Evolutionary conservation across 2,329 filamentous ascomycete genomes (phyloP).

Genomic region (Alternaria triticimaculans): DNA sequence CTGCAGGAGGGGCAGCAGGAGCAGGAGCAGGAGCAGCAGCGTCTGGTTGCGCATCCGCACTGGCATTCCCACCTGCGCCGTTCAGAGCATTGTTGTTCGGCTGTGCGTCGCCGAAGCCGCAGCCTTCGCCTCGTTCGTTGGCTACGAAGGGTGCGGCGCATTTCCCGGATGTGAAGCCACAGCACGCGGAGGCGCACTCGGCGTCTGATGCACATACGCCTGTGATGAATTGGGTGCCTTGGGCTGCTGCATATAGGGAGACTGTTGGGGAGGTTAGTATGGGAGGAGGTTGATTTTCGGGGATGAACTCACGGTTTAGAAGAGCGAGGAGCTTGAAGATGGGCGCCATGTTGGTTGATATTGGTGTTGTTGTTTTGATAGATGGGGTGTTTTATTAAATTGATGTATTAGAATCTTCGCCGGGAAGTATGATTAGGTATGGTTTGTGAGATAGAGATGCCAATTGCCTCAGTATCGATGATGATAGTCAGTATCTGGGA

Average conservation of each 20-base stretch:
- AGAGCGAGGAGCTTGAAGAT: constrained; percentile 35
- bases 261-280: constrained; percentile 20
- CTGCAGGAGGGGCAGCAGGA: background rate
- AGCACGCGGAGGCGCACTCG: constrained; percentile 32
- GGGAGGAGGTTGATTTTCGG: background rate
- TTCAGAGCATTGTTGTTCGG: constrained; percentile 42
- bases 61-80: constrained; percentile 13
- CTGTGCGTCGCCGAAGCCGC: constrained; percentile 45
- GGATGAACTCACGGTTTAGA: constrained; percentile 26
- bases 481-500: constrained; percentile 2
- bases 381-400: background rate
- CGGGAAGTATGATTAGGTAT: constrained; percentile 21
- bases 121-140: constrained; percentile 45
- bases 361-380: background rate
- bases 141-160: constrained; percentile 43
- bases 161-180: constrained; percentile 42
- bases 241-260: constrained; percentile 32
- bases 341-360: constrained; percentile 29
- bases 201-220: constrained; percentile 36
- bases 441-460: background rate
- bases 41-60: constrained; percentile 3
- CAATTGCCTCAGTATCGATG: constrained; percentile 1
- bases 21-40: background rate
- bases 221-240: constrained; percentile 42
- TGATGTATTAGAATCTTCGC: constrained; percentile 13